Percentiles rank a stretch among this genome's conserved stretches.
Conservation (phyloP, 805 yeast genomes). For the Yarrowia divulgata region DNA sequence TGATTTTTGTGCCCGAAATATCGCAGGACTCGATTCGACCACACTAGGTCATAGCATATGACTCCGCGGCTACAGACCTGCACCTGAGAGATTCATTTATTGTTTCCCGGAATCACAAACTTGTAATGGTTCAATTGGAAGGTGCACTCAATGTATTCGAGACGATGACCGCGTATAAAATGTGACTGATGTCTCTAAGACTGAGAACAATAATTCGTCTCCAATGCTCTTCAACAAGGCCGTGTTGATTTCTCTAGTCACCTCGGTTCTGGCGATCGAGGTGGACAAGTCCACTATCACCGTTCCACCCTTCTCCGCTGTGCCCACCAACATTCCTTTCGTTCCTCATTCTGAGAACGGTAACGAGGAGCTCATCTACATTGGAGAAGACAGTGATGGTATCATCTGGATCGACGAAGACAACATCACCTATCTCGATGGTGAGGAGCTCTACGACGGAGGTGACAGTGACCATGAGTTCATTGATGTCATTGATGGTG, state of each 20-base stretch:
- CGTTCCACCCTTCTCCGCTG: background rate
- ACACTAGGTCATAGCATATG: background rate
- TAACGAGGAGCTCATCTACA: conserved; percentile 10
- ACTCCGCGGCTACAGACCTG: background rate
- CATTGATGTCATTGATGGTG: conserved; percentile 10
- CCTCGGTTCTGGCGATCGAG: background rate
- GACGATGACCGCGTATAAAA: background rate
- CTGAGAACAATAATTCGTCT: background rate
- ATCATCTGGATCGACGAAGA: conserved; percentile 2
- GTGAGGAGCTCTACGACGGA: conserved; percentile 2
- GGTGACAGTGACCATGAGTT: conserved; percentile 1
- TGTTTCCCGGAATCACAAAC: background rate
- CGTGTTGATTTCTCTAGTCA: conserved; percentile 1
- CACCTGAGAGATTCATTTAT: conserved; percentile 3
- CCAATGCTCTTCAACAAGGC: conserved; percentile 17
- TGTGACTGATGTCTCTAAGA: background rate
- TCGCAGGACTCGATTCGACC: background rate
- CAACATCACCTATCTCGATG: conserved; percentile 12
- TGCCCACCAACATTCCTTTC: background rate
- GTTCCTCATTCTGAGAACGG: background rate
- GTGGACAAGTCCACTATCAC: conserved; percentile 6
- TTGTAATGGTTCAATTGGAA: background rate
- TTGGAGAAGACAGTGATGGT: conserved; percentile 15
- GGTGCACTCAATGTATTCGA: background rate
- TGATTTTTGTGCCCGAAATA: background rate